Evolutionary conservation across 2,329 filamentous ascomycete genomes (phyloP).

Genomic region (Aspergillus piperis): DNA sequence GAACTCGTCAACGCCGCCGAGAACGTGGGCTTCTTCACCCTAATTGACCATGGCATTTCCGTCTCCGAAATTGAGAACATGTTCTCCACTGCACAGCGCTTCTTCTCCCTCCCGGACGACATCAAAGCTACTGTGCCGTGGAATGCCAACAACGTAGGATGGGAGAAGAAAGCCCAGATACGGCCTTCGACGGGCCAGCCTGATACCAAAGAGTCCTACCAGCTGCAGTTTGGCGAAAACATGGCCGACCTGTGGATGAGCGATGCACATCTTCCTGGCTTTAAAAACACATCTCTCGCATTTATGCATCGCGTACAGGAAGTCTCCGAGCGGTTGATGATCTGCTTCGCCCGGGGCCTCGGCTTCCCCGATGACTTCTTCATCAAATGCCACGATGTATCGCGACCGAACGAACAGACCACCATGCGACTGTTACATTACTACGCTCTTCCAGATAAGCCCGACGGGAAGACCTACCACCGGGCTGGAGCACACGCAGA

Average conservation of each 20-base stretch:
- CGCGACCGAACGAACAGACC: slow-evolving; percentile 54
- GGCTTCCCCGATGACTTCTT: slow-evolving; percentile 61
- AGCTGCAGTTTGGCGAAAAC: slow-evolving; percentile 61
- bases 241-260: slow-evolving; percentile 57
- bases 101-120: slow-evolving; percentile 56
- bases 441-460: slow-evolving; percentile 47
- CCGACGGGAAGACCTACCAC: slow-evolving; percentile 50
- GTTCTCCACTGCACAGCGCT: slow-evolving; percentile 53
- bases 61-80: slow-evolving; percentile 53
- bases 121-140: slow-evolving; percentile 59
- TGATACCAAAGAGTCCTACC: slow-evolving; percentile 64
- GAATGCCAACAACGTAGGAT: slow-evolving; percentile 59
- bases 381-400: slow-evolving; percentile 55
- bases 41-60: slow-evolving; percentile 59
- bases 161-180: slow-evolving; percentile 62
- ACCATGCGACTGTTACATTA: slow-evolving; percentile 61
- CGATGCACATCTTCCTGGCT: slow-evolving; percentile 52
- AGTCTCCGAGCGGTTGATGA: slow-evolving; percentile 50
- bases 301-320: slow-evolving; percentile 60
- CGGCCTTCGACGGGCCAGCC: slow-evolving; percentile 60
- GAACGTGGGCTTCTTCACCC: slow-evolving; percentile 62
- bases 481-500: slow-evolving; percentile 65
- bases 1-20: slow-evolving; percentile 58
- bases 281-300: slow-evolving; percentile 45
- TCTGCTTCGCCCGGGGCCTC: slow-evolving; percentile 56